Evolutionary conservation across 169 alveolate species (phyloP), one percentile per base, ranked within the genome.

Genomic region (Plasmodium cynomolgi): DNA sequence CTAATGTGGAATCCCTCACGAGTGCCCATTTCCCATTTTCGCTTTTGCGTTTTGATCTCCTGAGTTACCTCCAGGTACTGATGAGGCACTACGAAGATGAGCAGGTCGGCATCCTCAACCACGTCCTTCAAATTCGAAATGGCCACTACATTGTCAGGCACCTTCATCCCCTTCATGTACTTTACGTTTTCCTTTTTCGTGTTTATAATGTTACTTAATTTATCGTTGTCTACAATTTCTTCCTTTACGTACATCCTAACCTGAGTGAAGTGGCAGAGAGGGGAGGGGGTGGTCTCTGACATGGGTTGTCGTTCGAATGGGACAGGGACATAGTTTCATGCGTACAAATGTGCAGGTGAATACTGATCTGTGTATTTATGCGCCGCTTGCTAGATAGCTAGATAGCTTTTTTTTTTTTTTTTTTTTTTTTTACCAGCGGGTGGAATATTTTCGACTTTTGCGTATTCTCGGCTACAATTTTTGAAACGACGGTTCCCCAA

Each of bases 71-170:
- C 82, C 81, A 98, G 95, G 58, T 97, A 98, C 93, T 98, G 99
- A 86, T 98, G 98, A 68, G 99, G 99, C 86, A 98, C 91, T 39
- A 98, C 99, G 56, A 98, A 96, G 75, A 97, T 90, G 88, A 98
- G 96, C 80, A 97, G 91, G 75, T 98, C 98, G 20, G 98, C 96
- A 56, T 96, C 98, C 71, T 95, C 96, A 71, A 97, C 96, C 17
- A 97, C 98, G 29, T 97, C 98, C 68, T 92, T 93, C 47, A 98
- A 77, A 92, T 97, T 98, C 1, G 99, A 97, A 20, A 96, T 96
- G 20, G 98, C 99, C 4, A 96, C 91, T 3, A 98, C 81, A 95
- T 98, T 98, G 41, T 93, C 93, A n/a, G 99, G 99, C 39, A 98
- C 93, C 79, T 96, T 96, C 92, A 96, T 92, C 5, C 98, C 98